Evolutionary conservation across 805 yeast species (phyloP).

Genomic region (Henningerozyma blattae): DNA sequence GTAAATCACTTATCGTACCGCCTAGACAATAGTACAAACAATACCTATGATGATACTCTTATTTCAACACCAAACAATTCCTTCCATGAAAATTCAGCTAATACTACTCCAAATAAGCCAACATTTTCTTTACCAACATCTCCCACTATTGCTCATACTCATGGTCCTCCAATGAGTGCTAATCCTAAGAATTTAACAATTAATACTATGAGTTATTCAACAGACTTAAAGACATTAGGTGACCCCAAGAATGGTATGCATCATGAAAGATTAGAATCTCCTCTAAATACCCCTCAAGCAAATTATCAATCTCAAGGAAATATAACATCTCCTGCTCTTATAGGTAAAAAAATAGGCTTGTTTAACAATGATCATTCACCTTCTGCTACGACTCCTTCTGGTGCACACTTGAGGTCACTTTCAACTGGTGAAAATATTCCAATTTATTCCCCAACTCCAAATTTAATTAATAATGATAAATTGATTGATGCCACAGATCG

Average conservation of each 20-base stretch:
- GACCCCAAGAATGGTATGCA: too few relatives aligned
- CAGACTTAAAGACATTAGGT: neutral
- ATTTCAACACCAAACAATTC: constrained; percentile 7
- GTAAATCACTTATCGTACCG: too few relatives aligned
- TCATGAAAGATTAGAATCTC: neutral
- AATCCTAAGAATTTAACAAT: neutral
- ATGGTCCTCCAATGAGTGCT: neutral
- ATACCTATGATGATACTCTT: too few relatives aligned
- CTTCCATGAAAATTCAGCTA: neutral
- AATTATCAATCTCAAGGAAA: neutral
- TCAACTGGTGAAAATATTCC: too few relatives aligned
- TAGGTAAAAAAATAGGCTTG: too few relatives aligned
- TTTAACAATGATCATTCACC: too few relatives aligned
- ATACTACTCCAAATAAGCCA: neutral
- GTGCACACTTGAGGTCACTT: too few relatives aligned
- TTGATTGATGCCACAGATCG: too few relatives aligned
- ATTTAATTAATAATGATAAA: too few relatives aligned
- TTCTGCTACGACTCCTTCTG: too few relatives aligned
- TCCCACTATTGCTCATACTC: neutral
- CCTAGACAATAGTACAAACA: too few relatives aligned
- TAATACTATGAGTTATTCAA: neutral
- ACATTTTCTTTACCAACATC: neutral
- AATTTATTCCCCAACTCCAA: too few relatives aligned
- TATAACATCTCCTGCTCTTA: neutral
- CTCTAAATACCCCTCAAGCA: neutral